Evolutionary conservation across 2,329 filamentous ascomycete species (phyloP), one percentile per base, ranked within the genome.

Genomic region (Colletotrichum somersetense): DNA sequence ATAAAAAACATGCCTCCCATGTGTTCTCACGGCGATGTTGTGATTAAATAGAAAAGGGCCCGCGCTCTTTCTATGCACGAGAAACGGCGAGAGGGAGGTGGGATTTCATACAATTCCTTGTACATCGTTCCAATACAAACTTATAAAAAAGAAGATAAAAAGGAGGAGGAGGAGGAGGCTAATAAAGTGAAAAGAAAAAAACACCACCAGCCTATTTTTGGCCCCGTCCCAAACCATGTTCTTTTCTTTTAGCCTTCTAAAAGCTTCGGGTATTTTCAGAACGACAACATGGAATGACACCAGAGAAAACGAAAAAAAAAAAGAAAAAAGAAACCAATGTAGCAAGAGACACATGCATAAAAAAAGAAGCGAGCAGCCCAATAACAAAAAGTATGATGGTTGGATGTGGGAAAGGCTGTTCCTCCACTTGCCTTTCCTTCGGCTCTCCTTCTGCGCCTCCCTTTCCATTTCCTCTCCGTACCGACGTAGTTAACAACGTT

Each of bases 241-340:
- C 66, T 69, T 72, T 68, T 62, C 59, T 38, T 56, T 61, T 64
- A 59, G 63, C 71, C 67, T 72, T 67, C 62, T 73, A 68, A 55
- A 52, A 72, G 53, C 71, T 62, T 73, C 66, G 71, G 73, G 73
- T 74, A 74, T 74, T 74, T 74, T 73, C 66, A 73, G 73, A 74
- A 71, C 40, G 65, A 61, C 62, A 66, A 48, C 61, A 71, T 66
- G 55, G 65, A 71, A 64, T 50, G 67, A 66, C 44, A 52, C 59
- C 56, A 62, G 50, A 42, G 50, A 63, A 50, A 50, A 62, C 48
- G 35, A 33, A 40, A 56, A 56, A 40, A 57, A 8, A 10, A 61
- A 57, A 46, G 52, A 30, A 30, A 30, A n/a, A n/a, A n/a, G n/a
- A n/a, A n/a, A n/a, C n/a, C 30, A 30, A 3, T 56, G 56, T 33